These are phyloP conservation scores for Pistacia atlantica DNA, from an alignment of 345 rosid genomes.

Conservation along the genomic window DNA sequence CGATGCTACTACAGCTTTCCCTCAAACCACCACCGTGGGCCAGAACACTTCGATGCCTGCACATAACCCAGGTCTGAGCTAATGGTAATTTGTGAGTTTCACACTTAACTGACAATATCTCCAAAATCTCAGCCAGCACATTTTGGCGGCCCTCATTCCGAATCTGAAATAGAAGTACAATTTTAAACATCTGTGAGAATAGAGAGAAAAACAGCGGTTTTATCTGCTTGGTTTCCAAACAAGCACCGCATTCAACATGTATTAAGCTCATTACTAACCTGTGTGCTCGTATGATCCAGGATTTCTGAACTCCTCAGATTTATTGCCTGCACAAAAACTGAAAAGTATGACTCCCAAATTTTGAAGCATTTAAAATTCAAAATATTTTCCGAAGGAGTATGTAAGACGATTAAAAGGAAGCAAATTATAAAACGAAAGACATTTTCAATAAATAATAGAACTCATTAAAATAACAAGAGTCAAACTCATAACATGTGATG, in stretches of 20 bases:
- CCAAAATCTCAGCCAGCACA: conserved; percentile 87
- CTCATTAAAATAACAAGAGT: too few species aligned
- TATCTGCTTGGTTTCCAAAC: conserved; percentile 34
- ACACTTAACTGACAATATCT: conserved; percentile 80
- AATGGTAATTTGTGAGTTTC: conserved; percentile 86
- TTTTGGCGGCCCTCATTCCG: conserved; percentile 87
- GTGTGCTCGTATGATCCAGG: conserved; percentile 66
- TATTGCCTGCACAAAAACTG: conserved; percentile 73
- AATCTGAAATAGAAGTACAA: conserved; percentile 66
- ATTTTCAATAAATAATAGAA: neutral
- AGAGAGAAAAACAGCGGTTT: conserved; percentile 27
- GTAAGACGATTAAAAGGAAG: neutral
- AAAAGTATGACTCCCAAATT: conserved; percentile 39
- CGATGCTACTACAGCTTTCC: conserved; percentile 88
- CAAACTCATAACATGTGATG: neutral
- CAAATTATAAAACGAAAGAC: neutral
- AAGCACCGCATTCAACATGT: conserved; percentile 26
- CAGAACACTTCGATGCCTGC: conserved; percentile 84
- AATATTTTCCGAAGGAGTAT: neutral
- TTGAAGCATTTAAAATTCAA: conserved; percentile 12
- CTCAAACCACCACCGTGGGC: conserved; percentile 84
- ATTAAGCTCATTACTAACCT: conserved; percentile 51
- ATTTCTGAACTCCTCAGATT: conserved; percentile 86
- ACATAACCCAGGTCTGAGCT: conserved; percentile 99
- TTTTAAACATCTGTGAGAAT: conserved; percentile 41